Evolutionary conservation across 805 yeast genomes (phyloP).

Genomic region (Saturnispora mendoncae): DNA sequence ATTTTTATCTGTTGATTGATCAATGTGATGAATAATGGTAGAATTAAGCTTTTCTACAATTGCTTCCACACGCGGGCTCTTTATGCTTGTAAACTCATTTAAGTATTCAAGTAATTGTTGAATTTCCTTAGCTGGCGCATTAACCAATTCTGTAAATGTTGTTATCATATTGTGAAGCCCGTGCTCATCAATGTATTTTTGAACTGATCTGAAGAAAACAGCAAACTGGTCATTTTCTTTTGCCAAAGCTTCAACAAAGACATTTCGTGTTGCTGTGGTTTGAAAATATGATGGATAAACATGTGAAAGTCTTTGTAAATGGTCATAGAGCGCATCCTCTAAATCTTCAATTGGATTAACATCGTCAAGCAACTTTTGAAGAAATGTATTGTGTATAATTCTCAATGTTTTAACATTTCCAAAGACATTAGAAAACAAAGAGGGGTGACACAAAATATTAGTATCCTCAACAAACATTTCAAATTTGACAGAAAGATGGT

Average conservation of each 20-base stretch:
- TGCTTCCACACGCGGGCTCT: conserved; percentile 11
- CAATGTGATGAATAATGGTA: not conserved
- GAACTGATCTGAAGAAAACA: conserved; percentile 3
- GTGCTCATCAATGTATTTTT: conserved; percentile 4
- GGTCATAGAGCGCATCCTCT: conserved; percentile 15
- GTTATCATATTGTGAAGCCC: not conserved
- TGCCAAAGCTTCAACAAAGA: not conserved
- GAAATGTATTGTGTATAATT: conserved; percentile 12
- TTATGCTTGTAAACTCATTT: conserved; percentile 6
- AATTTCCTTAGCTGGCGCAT: conserved; percentile 10
- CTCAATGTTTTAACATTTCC: conserved; percentile 17
- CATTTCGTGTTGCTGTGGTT: conserved; percentile 8
- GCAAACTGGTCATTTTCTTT: not conserved
- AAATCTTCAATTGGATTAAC: conserved; percentile 9
- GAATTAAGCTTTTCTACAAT: conserved; percentile 7
- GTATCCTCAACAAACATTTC: conserved; percentile 5
- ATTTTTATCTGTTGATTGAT: no score
- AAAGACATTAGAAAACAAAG: conserved; percentile 17
- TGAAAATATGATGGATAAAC: conserved; percentile 23
- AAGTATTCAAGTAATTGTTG: conserved; percentile 4
- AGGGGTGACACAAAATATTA: conserved; percentile 17
- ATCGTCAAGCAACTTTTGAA: conserved; percentile 8
- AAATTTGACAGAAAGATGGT: conserved; percentile 8
- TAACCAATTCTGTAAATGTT: conserved; percentile 3
- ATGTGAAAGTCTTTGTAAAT: conserved; percentile 19